Evolutionary conservation across 176 grass and related monocot species (phyloP).

Genomic region (Lolium multiflorum): DNA sequence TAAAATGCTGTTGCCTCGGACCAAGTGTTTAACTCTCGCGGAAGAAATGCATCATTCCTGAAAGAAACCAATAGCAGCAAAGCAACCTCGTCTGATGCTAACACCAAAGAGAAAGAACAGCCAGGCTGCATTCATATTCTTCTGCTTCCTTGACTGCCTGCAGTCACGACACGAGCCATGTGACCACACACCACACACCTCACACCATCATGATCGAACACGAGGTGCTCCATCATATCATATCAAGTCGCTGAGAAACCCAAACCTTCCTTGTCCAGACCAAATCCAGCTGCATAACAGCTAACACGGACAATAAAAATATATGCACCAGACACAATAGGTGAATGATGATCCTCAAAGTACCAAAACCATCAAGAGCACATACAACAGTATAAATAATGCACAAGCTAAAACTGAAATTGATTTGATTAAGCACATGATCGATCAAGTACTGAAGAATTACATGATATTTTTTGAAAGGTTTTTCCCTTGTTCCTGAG

Average conservation of each 20-base stretch:
- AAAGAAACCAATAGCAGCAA: not conserved
- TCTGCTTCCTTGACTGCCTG: slow-evolving; percentile 4
- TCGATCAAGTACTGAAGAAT: slow-evolving; percentile 51
- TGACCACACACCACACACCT: slow-evolving; percentile 41
- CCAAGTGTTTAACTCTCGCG: not conserved
- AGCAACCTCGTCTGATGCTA: not conserved
- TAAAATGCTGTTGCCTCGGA: no score
- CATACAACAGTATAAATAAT: not conserved
- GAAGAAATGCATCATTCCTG: not conserved
- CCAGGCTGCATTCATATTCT: not conserved
- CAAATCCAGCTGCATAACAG: slow-evolving; percentile 23
- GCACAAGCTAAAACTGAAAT: slow-evolving; percentile 18
- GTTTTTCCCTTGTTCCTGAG: slow-evolving; percentile 28
- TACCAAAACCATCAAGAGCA: slow-evolving; percentile 13
- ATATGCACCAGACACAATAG: not conserved
- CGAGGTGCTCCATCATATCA: not conserved
- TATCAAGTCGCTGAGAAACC: not conserved
- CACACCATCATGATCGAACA: slow-evolving; percentile 30
- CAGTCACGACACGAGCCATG: slow-evolving; percentile 35
- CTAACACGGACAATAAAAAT: slow-evolving; percentile 9
- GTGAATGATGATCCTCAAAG: slow-evolving; percentile 27
- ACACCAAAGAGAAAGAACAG: not conserved
- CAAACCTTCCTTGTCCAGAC: not conserved
- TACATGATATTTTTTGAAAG: slow-evolving; percentile 47
- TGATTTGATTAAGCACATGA: slow-evolving; percentile 48